These are phyloP conservation scores for Hemerocallis citrina DNA, from an alignment of 106 monocot species.

Conservation along the genomic window DNA sequence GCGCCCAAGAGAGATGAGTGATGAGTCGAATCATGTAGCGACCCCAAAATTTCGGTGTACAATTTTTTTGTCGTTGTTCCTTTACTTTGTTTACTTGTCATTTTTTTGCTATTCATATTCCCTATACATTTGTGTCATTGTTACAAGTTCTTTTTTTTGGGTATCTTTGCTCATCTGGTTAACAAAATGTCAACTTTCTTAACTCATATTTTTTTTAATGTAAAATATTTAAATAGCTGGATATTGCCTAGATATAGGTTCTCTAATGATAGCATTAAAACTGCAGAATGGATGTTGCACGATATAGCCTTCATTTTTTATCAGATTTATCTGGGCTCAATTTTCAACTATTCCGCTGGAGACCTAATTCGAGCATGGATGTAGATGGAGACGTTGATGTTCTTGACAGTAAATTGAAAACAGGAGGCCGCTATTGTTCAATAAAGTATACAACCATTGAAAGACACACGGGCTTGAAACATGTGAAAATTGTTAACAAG, in stretches of 20 bases:
- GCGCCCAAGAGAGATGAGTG: too few species aligned
- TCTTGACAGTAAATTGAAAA: conserved; percentile 51
- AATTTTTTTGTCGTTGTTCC: too few species aligned
- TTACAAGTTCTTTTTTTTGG: too few species aligned
- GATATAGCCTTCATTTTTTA: conserved; percentile 41
- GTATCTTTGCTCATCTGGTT: too few species aligned
- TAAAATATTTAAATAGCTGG: too few species aligned
- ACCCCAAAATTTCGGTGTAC: too few species aligned
- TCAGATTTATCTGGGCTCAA: conserved; percentile 13
- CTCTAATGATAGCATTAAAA: conserved; percentile 12
- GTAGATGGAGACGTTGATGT: conserved; percentile 55
- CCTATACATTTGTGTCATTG: too few species aligned
- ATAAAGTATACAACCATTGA: conserved; percentile 47
- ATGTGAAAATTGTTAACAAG: conserved; percentile 43
- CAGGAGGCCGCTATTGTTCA: conserved; percentile 76
- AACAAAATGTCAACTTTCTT: too few species aligned
- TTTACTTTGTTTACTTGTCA: too few species aligned
- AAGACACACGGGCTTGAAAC: conserved; percentile 70
- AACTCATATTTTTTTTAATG: too few species aligned
- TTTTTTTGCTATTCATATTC: too few species aligned
- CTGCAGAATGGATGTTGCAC: conserved; percentile 85
- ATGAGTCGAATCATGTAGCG: too few species aligned
- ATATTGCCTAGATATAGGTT: conserved; percentile 7
- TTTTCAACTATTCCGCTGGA: conserved; percentile 13
- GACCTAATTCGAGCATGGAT: conserved; percentile 23